Percentiles rank a stretch among this genome's conserved stretches.
phyloP scores from a whole-genome alignment of 306 rosid genomes.

The peach (Prunus persica) region DNA sequence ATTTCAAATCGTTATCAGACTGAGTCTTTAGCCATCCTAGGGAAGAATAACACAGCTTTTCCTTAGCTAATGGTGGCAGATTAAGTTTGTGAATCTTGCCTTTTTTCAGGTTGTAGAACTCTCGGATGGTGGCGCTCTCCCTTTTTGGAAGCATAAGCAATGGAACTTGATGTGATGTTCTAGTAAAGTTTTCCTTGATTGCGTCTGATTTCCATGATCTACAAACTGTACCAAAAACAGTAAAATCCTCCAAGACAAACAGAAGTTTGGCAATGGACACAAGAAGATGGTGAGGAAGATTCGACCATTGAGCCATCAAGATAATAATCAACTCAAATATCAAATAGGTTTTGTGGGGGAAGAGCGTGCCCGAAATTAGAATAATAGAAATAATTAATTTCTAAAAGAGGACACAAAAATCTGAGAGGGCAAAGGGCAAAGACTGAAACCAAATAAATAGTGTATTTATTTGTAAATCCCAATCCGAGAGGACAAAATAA shows the following conservation, averaged over 20 bases:
- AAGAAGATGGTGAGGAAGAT: background rate
- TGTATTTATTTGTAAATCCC: no score
- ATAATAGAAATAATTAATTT: no score
- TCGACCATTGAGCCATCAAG: background rate
- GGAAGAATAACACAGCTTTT: background rate
- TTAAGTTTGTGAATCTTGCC: background rate
- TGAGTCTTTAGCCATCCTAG: slow-evolving; percentile 6
- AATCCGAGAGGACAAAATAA: no score
- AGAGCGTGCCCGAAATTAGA: background rate
- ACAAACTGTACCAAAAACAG: background rate
- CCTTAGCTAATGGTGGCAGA: background rate
- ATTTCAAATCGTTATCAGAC: background rate
- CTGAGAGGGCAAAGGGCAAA: no score
- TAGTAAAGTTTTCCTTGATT: background rate
- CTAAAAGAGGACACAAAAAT: no score
- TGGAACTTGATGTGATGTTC: background rate
- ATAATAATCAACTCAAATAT: background rate
- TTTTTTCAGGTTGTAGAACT: background rate
- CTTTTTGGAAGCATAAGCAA: background rate
- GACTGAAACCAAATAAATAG: no score
- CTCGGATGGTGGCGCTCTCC: background rate
- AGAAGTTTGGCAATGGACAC: background rate
- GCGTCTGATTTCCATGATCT: background rate
- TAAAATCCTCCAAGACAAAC: background rate
- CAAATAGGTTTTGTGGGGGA: no score